Base-by-base conservation (phyloP, 192 early-diverging fungal genomes). In the Linnemannia schmuckeri region DNA sequence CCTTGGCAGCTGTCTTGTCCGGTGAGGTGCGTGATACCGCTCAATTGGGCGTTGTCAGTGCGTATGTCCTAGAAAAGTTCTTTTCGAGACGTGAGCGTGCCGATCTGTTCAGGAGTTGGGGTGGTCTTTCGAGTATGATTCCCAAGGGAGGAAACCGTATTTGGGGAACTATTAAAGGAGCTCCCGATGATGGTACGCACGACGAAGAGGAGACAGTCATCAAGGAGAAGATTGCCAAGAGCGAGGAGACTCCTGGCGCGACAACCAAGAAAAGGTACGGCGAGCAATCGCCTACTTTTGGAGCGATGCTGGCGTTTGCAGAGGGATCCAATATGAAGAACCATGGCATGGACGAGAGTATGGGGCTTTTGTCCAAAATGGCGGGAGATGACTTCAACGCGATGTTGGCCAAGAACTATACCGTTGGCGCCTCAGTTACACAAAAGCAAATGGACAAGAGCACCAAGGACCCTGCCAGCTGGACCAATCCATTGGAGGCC, bases 1-100 rank as follows among this genome's bases (percentile, higher is more conserved):
- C 95, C 10, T 78, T 96, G 57, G 92, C 96, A 1, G 93, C 94
- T 42, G 86, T 96, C 75, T 88, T 96, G 4, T 95, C 95, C 33
- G 93, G 93, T 73, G 97, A 98, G 88, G 96, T 95, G 75, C 90
- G 95, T 37, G 97, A 98, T 78, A 97, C 97, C 0, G 95, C 96
- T 30, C 92, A 95, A 72, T 88, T 96, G n/a, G 94, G 93, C 44
- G 85, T 91, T 30, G 93, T 96, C 88, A 95, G 93, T 71, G 91
- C 93, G 44, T 95, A 95, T 88, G 75, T 96, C n/a, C 85, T 97
- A 38, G 97, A 98, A 80, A 93, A 94, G 47, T 96, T 98, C 82
- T 97, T 98, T 89, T 94, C 93, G 38, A 90, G 93, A 69, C 85
- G 90, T 18, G 96, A 98, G 78, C 89, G 95, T 7, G 93, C 94